Conservation (phyloP, 2,329 filamentous ascomycete species). For the Aspergillus fumigatus region DNA sequence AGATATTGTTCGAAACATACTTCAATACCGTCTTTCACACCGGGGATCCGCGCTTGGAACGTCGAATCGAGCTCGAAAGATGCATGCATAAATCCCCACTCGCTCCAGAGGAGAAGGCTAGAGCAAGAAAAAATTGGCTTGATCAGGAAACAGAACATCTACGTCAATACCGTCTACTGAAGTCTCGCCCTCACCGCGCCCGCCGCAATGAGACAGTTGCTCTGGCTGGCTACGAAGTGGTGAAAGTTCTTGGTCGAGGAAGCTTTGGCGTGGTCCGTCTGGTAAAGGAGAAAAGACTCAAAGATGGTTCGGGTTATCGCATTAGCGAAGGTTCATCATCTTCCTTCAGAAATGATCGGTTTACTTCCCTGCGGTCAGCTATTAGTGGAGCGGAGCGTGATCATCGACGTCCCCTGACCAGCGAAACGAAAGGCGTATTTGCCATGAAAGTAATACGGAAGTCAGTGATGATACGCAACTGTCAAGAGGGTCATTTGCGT, state of each 20-base stretch:
- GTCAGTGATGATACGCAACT: slow-evolving; percentile 82
- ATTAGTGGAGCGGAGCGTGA: slow-evolving; percentile 19
- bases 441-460: slow-evolving; percentile 98
- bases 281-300: slow-evolving; percentile 60
- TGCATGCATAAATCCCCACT: slow-evolving; percentile 58
- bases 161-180: slow-evolving; percentile 67
- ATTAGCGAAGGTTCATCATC: neutral
- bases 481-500: slow-evolving; percentile 86
- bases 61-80: slow-evolving; percentile 59
- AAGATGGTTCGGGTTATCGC: neutral
- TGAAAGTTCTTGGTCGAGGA: slow-evolving; percentile 83
- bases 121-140: slow-evolving; percentile 56
- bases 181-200: slow-evolving; percentile 51
- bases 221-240: slow-evolving; percentile 66
- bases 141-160: slow-evolving; percentile 68
- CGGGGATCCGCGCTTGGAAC: slow-evolving; percentile 56
- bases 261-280: slow-evolving; percentile 91
- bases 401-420: slow-evolving; percentile 28
- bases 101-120: slow-evolving; percentile 51
- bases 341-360: slow-evolving; percentile 9
- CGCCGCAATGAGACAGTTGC: slow-evolving; percentile 47
- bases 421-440: slow-evolving; percentile 59
- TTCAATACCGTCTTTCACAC: slow-evolving; percentile 66
- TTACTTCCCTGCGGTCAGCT: slow-evolving; percentile 17
- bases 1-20: slow-evolving; percentile 79